phyloP scores from a whole-genome alignment of 2,329 filamentous ascomycete species.

The Dactylellina leptospora region DNA sequence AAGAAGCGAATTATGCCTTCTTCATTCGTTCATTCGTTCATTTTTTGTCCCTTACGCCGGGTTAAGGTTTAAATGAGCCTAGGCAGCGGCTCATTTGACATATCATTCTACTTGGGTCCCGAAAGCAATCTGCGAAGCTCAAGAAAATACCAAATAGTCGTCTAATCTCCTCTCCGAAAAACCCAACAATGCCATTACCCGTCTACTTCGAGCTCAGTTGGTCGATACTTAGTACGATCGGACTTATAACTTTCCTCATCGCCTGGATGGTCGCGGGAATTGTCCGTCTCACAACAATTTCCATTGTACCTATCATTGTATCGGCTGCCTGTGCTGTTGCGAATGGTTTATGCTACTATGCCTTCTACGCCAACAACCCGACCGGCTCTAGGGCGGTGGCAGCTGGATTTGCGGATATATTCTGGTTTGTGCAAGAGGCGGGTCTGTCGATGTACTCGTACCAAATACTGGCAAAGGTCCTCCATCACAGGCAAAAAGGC shows the following conservation, averaged over 20 bases:
- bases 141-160: no score
- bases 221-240: slow-evolving; percentile 63
- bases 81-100: no score
- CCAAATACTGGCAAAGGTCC: slow-evolving; percentile 65
- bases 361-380: slow-evolving; percentile 60
- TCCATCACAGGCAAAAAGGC: slow-evolving; percentile 60
- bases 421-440: slow-evolving; percentile 63
- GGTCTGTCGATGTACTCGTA: slow-evolving; percentile 65
- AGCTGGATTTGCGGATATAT: slow-evolving; percentile 61
- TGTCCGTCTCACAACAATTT: slow-evolving; percentile 60
- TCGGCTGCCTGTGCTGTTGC: slow-evolving; percentile 61
- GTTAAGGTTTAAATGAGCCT: no score
- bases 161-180: no score
- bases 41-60: no score
- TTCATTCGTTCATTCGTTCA: no score
- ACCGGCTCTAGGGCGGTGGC: slow-evolving; percentile 58
- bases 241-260: slow-evolving; percentile 61
- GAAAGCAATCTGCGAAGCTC: no score
- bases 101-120: no score
- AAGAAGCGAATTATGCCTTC: no score
- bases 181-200: slow-evolving; percentile 18
- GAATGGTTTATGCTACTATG: slow-evolving; percentile 63
- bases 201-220: slow-evolving; percentile 63
- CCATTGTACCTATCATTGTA: slow-evolving; percentile 61
- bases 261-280: slow-evolving; percentile 61